Evolutionary conservation across 495 filamentous ascomycete genomes (phyloP).

Genomic region (Aspergillus hancockii): DNA sequence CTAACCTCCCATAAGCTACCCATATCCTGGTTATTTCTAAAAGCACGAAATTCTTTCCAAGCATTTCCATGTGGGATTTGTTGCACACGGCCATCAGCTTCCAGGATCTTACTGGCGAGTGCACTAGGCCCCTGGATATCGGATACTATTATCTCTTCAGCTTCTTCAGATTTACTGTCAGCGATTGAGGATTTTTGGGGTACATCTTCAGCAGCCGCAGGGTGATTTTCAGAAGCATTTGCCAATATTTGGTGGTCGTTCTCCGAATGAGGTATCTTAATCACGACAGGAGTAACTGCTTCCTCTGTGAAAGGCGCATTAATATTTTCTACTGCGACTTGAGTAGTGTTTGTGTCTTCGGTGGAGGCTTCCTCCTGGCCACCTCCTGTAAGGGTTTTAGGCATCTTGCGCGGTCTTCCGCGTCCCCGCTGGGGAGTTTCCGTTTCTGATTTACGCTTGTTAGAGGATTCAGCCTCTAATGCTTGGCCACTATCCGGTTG

Average conservation of each 20-base stretch:
- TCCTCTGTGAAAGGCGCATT: neutral
- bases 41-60: constrained; percentile 54
- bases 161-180: constrained; percentile 1
- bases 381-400: neutral
- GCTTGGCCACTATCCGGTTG: neutral
- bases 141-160: constrained; percentile 33
- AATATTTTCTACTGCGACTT: neutral
- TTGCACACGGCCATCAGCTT: constrained; percentile 42
- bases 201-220: neutral
- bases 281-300: neutral
- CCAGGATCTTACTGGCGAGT: constrained; percentile 41
- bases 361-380: neutral
- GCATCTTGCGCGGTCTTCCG: constrained; percentile 9
- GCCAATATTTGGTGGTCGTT: neutral
- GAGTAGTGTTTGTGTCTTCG: neutral
- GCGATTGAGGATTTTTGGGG: neutral
- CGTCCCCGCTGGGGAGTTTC: constrained; percentile 13
- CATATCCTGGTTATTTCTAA: constrained; percentile 57
- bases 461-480: constrained; percentile 7
- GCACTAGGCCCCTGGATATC: constrained; percentile 30
- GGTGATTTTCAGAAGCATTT: neutral
- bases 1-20: constrained; percentile 56
- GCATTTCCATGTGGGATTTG: constrained; percentile 40
- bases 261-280: neutral
- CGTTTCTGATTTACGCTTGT: constrained; percentile 19